A percentile compares a stretch with the other conserved stretches of the same genome.
Evolutionary conservation across 163 green algal genomes (phyloP).

Genomic region (Volvox carteri): DNA sequence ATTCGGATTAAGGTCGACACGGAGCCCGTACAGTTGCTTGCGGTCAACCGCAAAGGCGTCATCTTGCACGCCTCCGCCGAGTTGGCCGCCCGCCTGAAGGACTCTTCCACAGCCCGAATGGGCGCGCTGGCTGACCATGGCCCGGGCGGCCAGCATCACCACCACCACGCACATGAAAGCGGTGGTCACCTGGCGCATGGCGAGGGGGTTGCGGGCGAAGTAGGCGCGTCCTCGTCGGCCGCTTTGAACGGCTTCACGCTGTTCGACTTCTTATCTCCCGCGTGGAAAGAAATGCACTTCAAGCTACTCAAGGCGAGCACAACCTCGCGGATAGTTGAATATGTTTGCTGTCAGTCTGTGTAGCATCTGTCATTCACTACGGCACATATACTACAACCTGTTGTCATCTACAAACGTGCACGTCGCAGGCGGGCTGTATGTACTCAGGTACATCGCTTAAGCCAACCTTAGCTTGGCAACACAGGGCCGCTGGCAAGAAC

Average conservation of each 20-base stretch:
- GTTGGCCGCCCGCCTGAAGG: background rate
- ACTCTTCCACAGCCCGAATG: background rate
- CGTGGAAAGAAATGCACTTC: conserved; percentile 40
- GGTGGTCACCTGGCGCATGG: background rate
- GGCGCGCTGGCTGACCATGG: background rate
- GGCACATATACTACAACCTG: too few relatives aligned
- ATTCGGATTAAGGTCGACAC: background rate
- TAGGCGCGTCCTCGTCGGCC: background rate
- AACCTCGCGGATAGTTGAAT: too few relatives aligned
- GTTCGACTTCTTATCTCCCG: conserved; percentile 16
- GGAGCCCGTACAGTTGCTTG: conserved; percentile 8
- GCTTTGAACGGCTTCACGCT: conserved; percentile 12
- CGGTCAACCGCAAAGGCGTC: conserved; percentile 35
- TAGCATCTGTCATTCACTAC: too few relatives aligned
- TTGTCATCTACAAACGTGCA: too few relatives aligned
- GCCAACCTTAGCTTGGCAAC: too few relatives aligned
- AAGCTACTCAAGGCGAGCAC: conserved; percentile 13
- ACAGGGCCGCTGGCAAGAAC: too few relatives aligned
- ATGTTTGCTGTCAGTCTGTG: too few relatives aligned
- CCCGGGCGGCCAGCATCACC: background rate
- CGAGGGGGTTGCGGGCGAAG: background rate
- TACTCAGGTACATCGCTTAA: too few relatives aligned
- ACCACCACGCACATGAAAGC: background rate
- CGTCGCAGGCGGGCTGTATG: too few relatives aligned
- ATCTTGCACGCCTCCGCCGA: conserved; percentile 7